Evolutionary conservation across 768 basidiomycete species (phyloP).

Genomic region (Leccinum fibrillosum): DNA sequence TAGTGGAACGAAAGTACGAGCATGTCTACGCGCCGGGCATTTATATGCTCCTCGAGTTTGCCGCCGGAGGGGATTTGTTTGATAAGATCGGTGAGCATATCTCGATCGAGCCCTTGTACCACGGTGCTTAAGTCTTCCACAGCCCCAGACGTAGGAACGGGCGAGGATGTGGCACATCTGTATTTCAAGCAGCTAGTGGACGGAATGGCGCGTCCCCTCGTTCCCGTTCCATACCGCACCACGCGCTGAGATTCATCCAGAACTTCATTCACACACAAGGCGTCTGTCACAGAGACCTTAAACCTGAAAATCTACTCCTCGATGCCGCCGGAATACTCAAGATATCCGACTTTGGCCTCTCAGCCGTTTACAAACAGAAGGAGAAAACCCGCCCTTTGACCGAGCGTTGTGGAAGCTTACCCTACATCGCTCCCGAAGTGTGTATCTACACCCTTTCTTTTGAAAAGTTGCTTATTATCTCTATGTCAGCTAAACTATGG

Average conservation of each 20-base stretch:
- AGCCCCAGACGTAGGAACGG: conserved; percentile 90
- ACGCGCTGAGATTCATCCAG: conserved; percentile 35
- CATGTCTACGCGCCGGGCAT: conserved; percentile 70
- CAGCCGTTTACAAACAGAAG: conserved; percentile 85
- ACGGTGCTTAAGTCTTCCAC: neutral
- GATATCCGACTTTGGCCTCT: conserved; percentile 93
- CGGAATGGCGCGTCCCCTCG: conserved; percentile 59
- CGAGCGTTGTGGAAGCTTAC: conserved; percentile 88
- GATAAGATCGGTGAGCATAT: conserved; percentile 88
- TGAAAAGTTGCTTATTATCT: neutral
- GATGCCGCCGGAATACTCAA: conserved; percentile 83
- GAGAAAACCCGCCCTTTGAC: conserved; percentile 70
- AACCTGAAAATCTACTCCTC: conserved; percentile 93
- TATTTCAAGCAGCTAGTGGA: conserved; percentile 85
- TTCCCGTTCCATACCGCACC: neutral
- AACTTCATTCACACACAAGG: conserved; percentile 84
- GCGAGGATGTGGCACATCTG: conserved; percentile 82
- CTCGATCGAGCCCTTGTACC: neutral
- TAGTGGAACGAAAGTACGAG: conserved; percentile 64
- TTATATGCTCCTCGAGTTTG: conserved; percentile 92
- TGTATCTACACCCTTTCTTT: conserved; percentile 9
- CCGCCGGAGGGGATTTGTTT: conserved; percentile 92
- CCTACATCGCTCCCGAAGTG: conserved; percentile 95
- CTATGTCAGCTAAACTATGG: conserved; percentile 56
- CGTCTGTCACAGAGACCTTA: conserved; percentile 94